Evolutionary conservation across 352 stramenopile species (phyloP).

Genomic region (Phytophthora constricta): DNA sequence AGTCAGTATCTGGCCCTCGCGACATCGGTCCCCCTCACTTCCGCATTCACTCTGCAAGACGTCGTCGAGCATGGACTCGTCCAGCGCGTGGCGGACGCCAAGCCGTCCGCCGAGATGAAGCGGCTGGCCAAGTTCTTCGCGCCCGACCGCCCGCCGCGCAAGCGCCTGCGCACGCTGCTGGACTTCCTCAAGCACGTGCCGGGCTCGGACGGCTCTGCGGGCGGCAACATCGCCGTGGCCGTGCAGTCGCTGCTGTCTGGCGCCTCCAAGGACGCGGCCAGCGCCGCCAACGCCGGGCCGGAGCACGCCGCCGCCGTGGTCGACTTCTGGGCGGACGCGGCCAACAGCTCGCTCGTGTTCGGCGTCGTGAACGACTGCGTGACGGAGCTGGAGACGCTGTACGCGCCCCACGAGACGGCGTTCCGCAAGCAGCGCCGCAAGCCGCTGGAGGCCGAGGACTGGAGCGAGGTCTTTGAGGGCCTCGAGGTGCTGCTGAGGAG

Average conservation of each 20-base stretch:
- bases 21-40: not conserved
- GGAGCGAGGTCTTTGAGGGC: constrained; percentile 89
- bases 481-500: constrained; percentile 84
- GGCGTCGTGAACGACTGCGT: constrained; percentile 84
- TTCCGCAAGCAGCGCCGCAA: constrained; percentile 87
- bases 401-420: constrained; percentile 80
- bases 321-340: constrained; percentile 82
- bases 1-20: no score
- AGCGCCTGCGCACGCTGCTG: constrained; percentile 82
- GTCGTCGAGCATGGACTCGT: constrained; percentile 46
- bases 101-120: constrained; percentile 65
- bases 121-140: constrained; percentile 89
- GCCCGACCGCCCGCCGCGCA: constrained; percentile 79
- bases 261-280: constrained; percentile 51
- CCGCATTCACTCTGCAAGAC: not conserved
- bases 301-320: constrained; percentile 59
- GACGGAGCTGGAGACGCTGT: constrained; percentile 83
- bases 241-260: constrained; percentile 71
- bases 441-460: constrained; percentile 85
- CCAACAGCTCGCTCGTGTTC: constrained; percentile 77
- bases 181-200: constrained; percentile 82
- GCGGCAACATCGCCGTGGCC: constrained; percentile 72
- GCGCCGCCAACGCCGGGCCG: constrained; percentile 24
- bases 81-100: constrained; percentile 47
- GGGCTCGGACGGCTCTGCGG: constrained; percentile 30